Percentiles rank a stretch among this genome's conserved stretches.
Conservation (phyloP, 331 rosid genomes). For the Spiraea crenata region DNA sequence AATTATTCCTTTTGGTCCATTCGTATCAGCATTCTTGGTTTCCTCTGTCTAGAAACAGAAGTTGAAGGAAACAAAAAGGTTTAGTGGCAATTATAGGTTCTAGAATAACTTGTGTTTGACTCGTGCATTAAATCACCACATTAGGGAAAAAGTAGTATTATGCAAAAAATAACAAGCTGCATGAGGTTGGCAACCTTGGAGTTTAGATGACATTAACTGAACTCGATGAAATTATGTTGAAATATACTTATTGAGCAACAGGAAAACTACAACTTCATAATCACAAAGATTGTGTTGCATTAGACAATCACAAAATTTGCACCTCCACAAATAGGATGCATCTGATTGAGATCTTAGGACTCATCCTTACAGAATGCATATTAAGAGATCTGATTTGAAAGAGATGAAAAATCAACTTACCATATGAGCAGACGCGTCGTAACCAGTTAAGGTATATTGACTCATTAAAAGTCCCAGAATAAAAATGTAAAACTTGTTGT, state of each 20-base stretch:
- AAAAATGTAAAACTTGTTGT: slow-evolving; percentile 67
- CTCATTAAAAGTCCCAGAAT: slow-evolving; percentile 91
- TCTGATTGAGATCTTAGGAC: not conserved
- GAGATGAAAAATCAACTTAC: slow-evolving; percentile 35
- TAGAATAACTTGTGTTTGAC: slow-evolving; percentile 4
- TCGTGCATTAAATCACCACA: not conserved
- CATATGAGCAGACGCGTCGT: slow-evolving; percentile 99
- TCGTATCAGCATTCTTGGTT: slow-evolving; percentile 80
- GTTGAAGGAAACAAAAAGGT: slow-evolving; percentile 20
- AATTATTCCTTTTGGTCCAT: slow-evolving; percentile 96
- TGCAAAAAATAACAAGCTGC: not conserved
- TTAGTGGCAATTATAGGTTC: slow-evolving; percentile 19
- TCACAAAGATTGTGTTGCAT: not conserved
- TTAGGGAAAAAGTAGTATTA: not conserved
- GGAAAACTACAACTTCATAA: not conserved
- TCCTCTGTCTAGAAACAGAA: slow-evolving; percentile 76
- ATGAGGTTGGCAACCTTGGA: not conserved
- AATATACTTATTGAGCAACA: not conserved
- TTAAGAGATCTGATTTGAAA: slow-evolving; percentile 9
- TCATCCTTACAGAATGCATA: not conserved
- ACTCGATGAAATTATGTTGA: not conserved
- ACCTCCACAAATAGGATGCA: slow-evolving; percentile 1
- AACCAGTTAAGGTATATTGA: slow-evolving; percentile 87
- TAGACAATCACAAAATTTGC: not conserved
- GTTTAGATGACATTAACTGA: not conserved